A percentile compares a stretch with the other conserved stretches of the same genome.
These are phyloP conservation scores for Isabelozyma pseudorhagii DNA, from an alignment of 805 yeast species.

Conservation along the genomic window DNA sequence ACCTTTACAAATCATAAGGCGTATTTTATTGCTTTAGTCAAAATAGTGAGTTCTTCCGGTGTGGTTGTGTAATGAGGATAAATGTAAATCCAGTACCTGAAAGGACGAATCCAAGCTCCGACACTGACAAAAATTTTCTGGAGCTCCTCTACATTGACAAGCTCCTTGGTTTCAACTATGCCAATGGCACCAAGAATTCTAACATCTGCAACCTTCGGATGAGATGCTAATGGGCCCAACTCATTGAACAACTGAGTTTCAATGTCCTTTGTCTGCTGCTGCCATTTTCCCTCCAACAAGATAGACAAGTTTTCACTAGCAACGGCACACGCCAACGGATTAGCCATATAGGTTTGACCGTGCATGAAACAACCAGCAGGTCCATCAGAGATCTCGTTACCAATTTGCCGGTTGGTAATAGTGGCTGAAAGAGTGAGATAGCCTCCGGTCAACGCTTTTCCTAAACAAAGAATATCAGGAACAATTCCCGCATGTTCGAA, in stretches of 20 bases:
- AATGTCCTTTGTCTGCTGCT: conserved; percentile 11
- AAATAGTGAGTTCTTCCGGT: background rate
- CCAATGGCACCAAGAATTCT: conserved; percentile 3
- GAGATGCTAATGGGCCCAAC: background rate
- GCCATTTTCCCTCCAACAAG: conserved; percentile 9
- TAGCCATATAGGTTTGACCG: conserved; percentile 4
- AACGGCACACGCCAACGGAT: conserved; percentile 4
- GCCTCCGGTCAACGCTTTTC: conserved; percentile 50
- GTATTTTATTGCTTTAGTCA: background rate
- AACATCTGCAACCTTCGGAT: background rate
- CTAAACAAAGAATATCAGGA: conserved; percentile 49
- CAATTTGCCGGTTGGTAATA: conserved; percentile 29
- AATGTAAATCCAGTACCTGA: conserved; percentile 1
- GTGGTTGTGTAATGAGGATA: conserved; percentile 2
- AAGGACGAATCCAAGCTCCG: conserved; percentile 5
- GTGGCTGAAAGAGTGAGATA: conserved; percentile 46
- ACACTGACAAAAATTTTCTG: conserved; percentile 1
- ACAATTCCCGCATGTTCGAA: conserved; percentile 44
- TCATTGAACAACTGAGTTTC: conserved; percentile 10
- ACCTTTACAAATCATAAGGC: background rate
- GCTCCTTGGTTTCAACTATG: background rate
- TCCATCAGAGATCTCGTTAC: conserved; percentile 14
- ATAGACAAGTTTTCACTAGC: conserved; percentile 11
- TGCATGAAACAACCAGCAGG: conserved; percentile 18
- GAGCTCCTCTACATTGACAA: background rate